Base-by-base conservation (phyloP, 2,329 filamentous ascomycete genomes). In the Colletotrichum sp. region DNA sequence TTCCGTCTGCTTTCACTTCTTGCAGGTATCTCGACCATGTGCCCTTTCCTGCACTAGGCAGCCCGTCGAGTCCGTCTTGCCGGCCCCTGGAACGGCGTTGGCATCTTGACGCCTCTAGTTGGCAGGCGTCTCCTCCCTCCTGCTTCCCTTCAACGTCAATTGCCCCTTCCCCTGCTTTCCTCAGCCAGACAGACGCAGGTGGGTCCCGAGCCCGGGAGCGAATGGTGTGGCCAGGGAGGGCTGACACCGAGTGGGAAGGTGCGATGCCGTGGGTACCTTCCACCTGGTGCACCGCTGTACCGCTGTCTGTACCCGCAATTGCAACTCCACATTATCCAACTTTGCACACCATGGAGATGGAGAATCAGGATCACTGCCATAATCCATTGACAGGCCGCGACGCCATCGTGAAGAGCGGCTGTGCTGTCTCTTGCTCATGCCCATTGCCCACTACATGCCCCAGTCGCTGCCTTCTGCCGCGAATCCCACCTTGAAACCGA, bases 241-340 rank as follows among this genome's bases (percentile, higher is more conserved):
- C 55, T 57, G 67, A 28, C 39, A 21, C 44, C 28, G 55, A 30
- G 39, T 34, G 60, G 26, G 36, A 24, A 26, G 57, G 70, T 26
- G 21, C 34, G 44, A 52, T 52, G 44, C 44, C 12, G 44, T 21
- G 57, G 57, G 57, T 36, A 63, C 59, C 59, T 62, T 62, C 59
- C 59, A n/a, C n/a, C 55, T 32, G 26, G 26, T 62, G 21, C 24
- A 59, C 21, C 55, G 26, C 66, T 39, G 32, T 26, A 28, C 21
- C 55, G 26, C 66, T 55, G 24, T 26, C 15, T 57, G 36, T 60
- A 30, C 57, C 60, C 21, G 21, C 52, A 44, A 28, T 72, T 49
- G 18, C 63, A 63, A 67, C 72, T 60, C 72, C 70, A 69, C 32
- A 72, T 68, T 72, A 69, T 39, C 64, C 63, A 62, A 73, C 64